Conservation (phyloP, 495 filamentous ascomycete genomes). For the Penicillium angulare region DNA sequence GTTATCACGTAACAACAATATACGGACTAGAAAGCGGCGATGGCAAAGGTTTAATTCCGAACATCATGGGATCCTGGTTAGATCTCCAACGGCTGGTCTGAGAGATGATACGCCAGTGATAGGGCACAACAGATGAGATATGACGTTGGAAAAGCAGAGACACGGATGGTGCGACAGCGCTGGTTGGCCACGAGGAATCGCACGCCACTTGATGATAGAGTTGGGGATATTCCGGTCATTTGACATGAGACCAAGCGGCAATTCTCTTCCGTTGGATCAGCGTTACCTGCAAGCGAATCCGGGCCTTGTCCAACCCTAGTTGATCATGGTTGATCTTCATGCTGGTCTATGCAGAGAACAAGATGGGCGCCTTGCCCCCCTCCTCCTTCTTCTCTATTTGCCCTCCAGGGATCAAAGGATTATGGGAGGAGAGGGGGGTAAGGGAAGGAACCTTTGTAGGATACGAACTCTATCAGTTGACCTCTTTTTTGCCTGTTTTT, state of each 20-base stretch:
- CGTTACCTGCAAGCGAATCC: background rate
- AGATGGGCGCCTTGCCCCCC: background rate
- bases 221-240: conserved; percentile 10
- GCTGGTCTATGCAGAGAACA: background rate
- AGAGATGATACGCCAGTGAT: conserved; percentile 17
- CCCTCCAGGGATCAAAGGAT: conserved; percentile 1
- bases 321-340: conserved; percentile 5
- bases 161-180: conserved; percentile 10
- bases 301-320: conserved; percentile 3
- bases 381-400: background rate
- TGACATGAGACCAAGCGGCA: background rate
- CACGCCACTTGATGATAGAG: conserved; percentile 25
- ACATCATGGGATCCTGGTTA: conserved; percentile 18
- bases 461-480: background rate
- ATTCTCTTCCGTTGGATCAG: conserved; percentile 1
- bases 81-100: conserved; percentile 8
- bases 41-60: background rate
- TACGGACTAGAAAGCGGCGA: background rate
- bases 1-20: conserved; percentile 11
- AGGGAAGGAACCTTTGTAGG: background rate
- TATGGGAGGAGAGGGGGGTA: background rate
- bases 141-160: conserved; percentile 6
- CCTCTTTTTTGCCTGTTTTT: background rate
- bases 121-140: conserved; percentile 7
- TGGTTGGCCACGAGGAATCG: conserved; percentile 25